Evolutionary conservation across 2,329 filamentous ascomycete species (phyloP), one percentile per base, ranked within the genome.

Genomic region (Periglandula ipomoeae): DNA sequence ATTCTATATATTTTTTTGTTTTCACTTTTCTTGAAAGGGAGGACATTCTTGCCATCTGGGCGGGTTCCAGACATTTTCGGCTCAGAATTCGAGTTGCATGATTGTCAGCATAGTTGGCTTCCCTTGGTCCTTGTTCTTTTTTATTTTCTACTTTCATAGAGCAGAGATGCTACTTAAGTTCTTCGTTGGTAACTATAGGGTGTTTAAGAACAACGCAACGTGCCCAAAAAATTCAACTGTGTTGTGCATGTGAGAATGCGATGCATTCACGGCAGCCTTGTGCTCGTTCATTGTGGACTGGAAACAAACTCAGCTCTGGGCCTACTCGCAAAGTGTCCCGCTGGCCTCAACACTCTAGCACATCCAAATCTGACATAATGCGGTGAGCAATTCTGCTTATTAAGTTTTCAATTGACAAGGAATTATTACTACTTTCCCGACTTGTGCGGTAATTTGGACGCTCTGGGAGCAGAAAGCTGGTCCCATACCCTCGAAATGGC

Each of bases 101-200:
- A 58, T 62, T 64, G 58, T 55, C 51, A 58, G 56, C 58, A 63
- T 55, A 65, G 67, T 62, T 65, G 59, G 59, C 52, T 61, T 59
- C 52, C 39, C 9, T 50, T 24, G n/a, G 40, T 41, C 39, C 46
- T 45, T 44, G 23, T 45, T 20, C 42, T 37, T 22, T 10, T 42
- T 45, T 39, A 30, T 48, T 20, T 48, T 30, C 23, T 9, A 37
- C 41, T 39, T 49, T 64, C 46, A 58, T 63, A 61, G 61, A 60
- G 59, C 58, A 59, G 58, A 60, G 55, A 59, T 61, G 59, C 52
- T 54, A 54, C 58, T 55, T 55, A 56, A 55, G 45, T 49, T 45
- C 19, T 51, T 59, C 57, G 59, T 64, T 62, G 58, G 58, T 54
- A 45, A 60, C 59, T 55, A 65, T 66, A 61, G 59, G 59, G 53